Conservation (phyloP, 2,329 filamentous ascomycete species). For the Mycosphaerelloides madeirae region DNA sequence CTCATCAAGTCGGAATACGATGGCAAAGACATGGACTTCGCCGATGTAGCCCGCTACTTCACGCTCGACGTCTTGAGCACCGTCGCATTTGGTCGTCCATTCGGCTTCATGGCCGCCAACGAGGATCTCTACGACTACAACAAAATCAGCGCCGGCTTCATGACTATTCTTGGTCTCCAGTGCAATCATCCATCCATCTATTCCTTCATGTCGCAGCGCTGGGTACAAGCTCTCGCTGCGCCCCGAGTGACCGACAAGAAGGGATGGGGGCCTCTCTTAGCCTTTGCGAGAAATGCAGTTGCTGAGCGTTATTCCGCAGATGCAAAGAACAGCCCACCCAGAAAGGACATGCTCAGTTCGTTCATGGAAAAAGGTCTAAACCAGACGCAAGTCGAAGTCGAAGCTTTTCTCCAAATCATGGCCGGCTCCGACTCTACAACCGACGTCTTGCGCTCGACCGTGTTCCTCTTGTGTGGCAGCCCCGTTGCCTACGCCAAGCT, state of each 20-base stretch:
- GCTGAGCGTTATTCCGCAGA: conserved; percentile 23
- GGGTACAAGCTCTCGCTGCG: conserved; percentile 22
- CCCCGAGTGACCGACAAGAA: conserved; percentile 26
- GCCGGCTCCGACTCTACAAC: conserved; percentile 55
- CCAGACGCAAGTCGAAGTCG: conserved; percentile 36
- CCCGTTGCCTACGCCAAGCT: conserved; percentile 44
- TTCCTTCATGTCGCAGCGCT: conserved; percentile 18
- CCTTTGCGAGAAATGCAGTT: conserved; percentile 24
- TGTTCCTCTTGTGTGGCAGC: conserved; percentile 47
- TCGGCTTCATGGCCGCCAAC: conserved; percentile 48
- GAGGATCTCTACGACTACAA: conserved; percentile 37
- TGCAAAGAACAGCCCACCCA: conserved; percentile 13
- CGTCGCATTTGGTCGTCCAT: conserved; percentile 6
- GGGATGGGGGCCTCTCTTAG: conserved; percentile 25
- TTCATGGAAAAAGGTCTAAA: conserved; percentile 43
- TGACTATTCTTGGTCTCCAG: conserved; percentile 22
- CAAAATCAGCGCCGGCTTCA: conserved; percentile 19
- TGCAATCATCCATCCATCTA: conserved; percentile 23
- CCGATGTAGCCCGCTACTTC: conserved; percentile 5
- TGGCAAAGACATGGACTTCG: conserved; percentile 24
- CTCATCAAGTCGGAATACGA: conserved; percentile 48
- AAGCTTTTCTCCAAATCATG: conserved; percentile 40
- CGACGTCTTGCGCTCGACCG: conserved; percentile 47
- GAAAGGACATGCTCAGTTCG: conserved; percentile 49
- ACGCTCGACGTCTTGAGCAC: conserved; percentile 7